Evolutionary conservation across 352 stramenopile genomes (phyloP), one percentile per base, ranked within the genome.

Genomic region (Pythium sp.): DNA sequence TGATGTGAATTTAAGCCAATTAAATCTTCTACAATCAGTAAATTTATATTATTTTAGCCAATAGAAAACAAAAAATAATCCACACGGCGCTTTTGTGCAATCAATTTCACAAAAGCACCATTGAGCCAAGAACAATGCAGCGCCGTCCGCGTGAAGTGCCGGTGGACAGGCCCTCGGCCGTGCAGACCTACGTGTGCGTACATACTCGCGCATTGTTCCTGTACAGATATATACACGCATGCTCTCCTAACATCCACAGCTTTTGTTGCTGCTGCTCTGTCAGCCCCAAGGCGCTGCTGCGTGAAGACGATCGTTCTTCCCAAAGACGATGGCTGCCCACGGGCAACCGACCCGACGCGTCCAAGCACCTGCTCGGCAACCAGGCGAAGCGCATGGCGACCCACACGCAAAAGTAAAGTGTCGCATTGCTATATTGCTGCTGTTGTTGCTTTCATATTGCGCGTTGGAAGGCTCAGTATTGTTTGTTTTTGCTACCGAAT

Each of bases 81-180:
- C 7, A 36, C 22, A 18, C 30, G 5, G 30, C 30, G 22, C 11
- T n/a, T 26, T 26, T 26, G 24, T 26, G 24, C 0, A 26, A 26
- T 26, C 5, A 0, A 32, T 58, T 58, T n/a, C 53, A 26, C 26
- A 34, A 22, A 18, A 18, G 14, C 34, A 11, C 1, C 1, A 63
- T 30, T 18, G n/a, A 53, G 58, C 26, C 53, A 54, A 58, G 15
- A 46, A 3, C 36, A 61, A 70, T 70, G 58, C 43, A 56, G 58
- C 58, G 26, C 20, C 60, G 68, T 11, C 84, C 82, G 5, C 79
- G 82, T 2, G 82, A 93, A 62, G 70, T 93, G 58, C 84, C 84
- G 0, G 67, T 87, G 47, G 61, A 70, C 46, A 89, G 81, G 53
- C 84, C 84, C 18, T 93, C 82, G 3, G 67, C 82, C 15, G 77